Conservation (phyloP, 1,139 yeast species). For the Scheffersomyces lignicola region DNA sequence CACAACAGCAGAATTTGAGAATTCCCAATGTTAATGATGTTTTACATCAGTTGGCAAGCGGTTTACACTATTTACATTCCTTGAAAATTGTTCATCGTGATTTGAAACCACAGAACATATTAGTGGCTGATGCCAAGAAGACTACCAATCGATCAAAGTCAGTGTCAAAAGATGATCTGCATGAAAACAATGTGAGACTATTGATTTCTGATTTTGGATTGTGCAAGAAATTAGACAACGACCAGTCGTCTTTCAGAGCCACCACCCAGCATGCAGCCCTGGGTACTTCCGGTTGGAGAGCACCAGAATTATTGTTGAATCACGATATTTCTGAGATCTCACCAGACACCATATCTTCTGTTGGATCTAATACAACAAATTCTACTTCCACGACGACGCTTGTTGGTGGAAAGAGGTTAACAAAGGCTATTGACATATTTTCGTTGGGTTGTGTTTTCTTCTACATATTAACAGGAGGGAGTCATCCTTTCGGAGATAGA, state of each 20-base stretch:
- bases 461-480: conserved; percentile 79
- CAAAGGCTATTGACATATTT: conserved; percentile 91
- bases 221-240: conserved; percentile 87
- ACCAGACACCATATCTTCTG: conserved; percentile 40
- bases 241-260: conserved; percentile 90
- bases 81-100: conserved; percentile 94
- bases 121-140: conserved; percentile 66
- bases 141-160: conserved; percentile 11
- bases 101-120: conserved; percentile 91
- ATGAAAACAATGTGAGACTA: conserved; percentile 46
- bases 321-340: conserved; percentile 43
- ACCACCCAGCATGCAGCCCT: conserved; percentile 87
- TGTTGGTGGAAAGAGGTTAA: conserved; percentile 57
- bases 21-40: conserved; percentile 42
- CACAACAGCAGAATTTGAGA: conserved; percentile 22
- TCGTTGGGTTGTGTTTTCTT: conserved; percentile 93
- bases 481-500: conserved; percentile 93
- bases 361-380: conserved; percentile 20
- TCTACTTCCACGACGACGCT: conserved; percentile 8
- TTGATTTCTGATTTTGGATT: conserved; percentile 94
- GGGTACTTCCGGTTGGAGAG: conserved; percentile 98
- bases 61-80: conserved; percentile 84
- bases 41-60: conserved; percentile 76
- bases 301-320: conserved; percentile 77
- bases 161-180: conserved; percentile 4